Percentiles rank a stretch among this genome's conserved stretches.
Evolutionary conservation across 2,329 filamentous ascomycete genomes (phyloP).

Genomic region (Exophiala alcalophila): DNA sequence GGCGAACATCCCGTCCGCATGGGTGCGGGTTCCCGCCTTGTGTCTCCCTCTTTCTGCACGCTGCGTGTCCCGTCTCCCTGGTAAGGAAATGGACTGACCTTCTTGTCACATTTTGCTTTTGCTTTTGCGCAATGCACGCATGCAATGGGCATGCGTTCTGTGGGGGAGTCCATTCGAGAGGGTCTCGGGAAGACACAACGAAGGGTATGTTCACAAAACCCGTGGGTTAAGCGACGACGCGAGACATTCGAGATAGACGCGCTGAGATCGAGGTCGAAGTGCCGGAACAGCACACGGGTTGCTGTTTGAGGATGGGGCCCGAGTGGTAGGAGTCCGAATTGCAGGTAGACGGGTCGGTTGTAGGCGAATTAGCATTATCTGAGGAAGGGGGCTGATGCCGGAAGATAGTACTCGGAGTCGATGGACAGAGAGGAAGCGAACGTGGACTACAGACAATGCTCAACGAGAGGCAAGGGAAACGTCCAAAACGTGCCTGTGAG

Average conservation of each 20-base stretch:
- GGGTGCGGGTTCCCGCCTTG: too few species aligned
- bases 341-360: slow-evolving; percentile 10
- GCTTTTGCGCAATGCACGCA: slow-evolving; percentile 32
- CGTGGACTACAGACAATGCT: slow-evolving; percentile 16
- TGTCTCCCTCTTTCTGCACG: neutral
- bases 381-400: slow-evolving; percentile 10
- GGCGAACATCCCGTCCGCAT: neutral
- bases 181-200: too few species aligned
- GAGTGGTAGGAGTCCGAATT: too few species aligned
- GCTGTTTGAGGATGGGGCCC: too few species aligned
- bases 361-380: slow-evolving; percentile 26
- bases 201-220: slow-evolving; percentile 1
- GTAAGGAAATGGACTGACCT: slow-evolving; percentile 25
- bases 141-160: slow-evolving; percentile 31
- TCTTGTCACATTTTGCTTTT: slow-evolving; percentile 34
- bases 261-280: slow-evolving; percentile 2
- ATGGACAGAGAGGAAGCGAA: slow-evolving; percentile 20
- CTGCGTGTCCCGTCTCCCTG: neutral
- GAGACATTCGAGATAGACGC: slow-evolving; percentile 7
- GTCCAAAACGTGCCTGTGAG: slow-evolving; percentile 11
- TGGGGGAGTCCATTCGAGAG: slow-evolving; percentile 31
- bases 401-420: slow-evolving; percentile 11
- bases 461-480: slow-evolving; percentile 21
- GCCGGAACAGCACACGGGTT: neutral
- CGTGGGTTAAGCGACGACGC: neutral